A percentile compares a stretch with the other conserved stretches of the same genome.
phyloP scores from a whole-genome alignment of 257 asterid species.

The Thymus mandschuricus region DNA sequence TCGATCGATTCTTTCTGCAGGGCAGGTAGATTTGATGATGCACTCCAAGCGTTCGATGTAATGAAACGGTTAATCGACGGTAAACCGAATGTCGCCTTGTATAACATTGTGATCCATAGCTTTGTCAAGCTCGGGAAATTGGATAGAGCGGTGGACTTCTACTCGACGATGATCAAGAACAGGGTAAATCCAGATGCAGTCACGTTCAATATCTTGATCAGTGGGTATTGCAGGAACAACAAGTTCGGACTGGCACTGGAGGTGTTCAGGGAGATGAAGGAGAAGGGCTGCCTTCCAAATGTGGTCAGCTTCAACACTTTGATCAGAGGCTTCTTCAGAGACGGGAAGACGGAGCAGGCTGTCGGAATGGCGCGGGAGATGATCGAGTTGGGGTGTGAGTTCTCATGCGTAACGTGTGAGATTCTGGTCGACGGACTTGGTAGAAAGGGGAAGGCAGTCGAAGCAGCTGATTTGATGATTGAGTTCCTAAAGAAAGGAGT shows the following conservation, averaged over 20 bases:
- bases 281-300: constrained; percentile 79
- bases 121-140: constrained; percentile 60
- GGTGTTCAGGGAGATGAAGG: constrained; percentile 84
- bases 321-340: constrained; percentile 75
- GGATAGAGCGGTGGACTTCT: constrained; percentile 61
- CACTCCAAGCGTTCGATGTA: constrained; percentile 61
- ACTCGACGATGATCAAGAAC: constrained; percentile 64
- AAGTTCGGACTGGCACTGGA: constrained; percentile 63
- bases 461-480: constrained; percentile 64
- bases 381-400: constrained; percentile 73
- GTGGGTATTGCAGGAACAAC: constrained; percentile 66
- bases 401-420: constrained; percentile 78
- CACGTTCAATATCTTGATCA: constrained; percentile 78
- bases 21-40: constrained; percentile 64
- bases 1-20: constrained; percentile 65
- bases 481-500: constrained; percentile 61
- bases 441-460: constrained; percentile 52
- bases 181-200: constrained; percentile 69
- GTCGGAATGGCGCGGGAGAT: constrained; percentile 84
- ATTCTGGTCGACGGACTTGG: constrained; percentile 75
- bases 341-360: constrained; percentile 71
- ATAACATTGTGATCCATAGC: constrained; percentile 76
- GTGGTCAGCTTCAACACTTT: constrained; percentile 89
- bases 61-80: constrained; percentile 85
- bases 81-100: constrained; percentile 60